Evolutionary conservation across 2,329 filamentous ascomycete species (phyloP).

Genomic region (Atkinsonella texensis): DNA sequence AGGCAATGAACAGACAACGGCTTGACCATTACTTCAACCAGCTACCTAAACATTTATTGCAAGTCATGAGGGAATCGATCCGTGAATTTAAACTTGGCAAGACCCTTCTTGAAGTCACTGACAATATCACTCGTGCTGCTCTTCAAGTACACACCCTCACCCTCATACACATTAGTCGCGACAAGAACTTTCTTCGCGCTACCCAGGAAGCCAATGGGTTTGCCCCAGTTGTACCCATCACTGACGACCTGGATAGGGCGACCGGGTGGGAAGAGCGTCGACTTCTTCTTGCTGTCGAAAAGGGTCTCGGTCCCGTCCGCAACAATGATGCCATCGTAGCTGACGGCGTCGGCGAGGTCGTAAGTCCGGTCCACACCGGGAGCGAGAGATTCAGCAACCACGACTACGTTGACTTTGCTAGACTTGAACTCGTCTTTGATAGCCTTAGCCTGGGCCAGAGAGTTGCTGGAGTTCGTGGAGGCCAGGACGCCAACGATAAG

Average conservation of each 20-base stretch:
- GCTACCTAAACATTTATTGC: neutral
- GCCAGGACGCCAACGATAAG: conserved; percentile 53
- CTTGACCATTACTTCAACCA: conserved; percentile 6
- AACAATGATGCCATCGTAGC: conserved; percentile 52
- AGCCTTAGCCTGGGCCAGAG: conserved; percentile 34
- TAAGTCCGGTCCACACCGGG: conserved; percentile 51
- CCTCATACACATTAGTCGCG: conserved; percentile 30
- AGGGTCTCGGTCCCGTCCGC: conserved; percentile 38
- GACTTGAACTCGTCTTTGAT: conserved; percentile 37
- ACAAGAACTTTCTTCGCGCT: conserved; percentile 24
- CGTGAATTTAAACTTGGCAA: conserved; percentile 54
- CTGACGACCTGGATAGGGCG: conserved; percentile 51
- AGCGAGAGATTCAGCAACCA: conserved; percentile 48
- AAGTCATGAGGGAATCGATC: conserved; percentile 48
- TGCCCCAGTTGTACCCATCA: conserved; percentile 56
- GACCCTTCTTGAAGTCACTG: conserved; percentile 39
- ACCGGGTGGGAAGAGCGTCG: conserved; percentile 49
- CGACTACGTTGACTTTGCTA: conserved; percentile 41
- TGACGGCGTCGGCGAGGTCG: conserved; percentile 47
- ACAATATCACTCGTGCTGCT: conserved; percentile 27
- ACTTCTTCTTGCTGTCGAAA: conserved; percentile 32
- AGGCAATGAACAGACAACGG: neutral
- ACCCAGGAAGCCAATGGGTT: conserved; percentile 53
- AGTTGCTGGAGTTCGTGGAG: conserved; percentile 26
- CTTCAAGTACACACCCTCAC: conserved; percentile 29